phyloP scores from a whole-genome alignment of 345 rosid genomes.

The Erysimum cheiranthoides region DNA sequence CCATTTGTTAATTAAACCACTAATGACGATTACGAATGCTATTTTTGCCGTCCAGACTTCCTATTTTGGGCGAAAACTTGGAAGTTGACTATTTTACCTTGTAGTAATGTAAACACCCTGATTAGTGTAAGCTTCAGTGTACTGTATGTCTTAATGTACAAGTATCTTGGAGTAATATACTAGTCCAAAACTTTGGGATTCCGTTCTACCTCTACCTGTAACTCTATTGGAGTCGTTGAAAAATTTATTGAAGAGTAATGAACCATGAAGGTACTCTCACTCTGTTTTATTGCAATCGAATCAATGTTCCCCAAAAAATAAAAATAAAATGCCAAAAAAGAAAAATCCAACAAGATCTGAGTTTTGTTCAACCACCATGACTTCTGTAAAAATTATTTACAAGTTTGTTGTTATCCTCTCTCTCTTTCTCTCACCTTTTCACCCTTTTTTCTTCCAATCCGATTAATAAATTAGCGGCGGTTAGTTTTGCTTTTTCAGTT shows the following conservation, averaged over 20 bases:
- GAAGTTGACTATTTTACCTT: too few relatives aligned
- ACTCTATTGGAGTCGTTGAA: too few relatives aligned
- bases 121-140: too few relatives aligned
- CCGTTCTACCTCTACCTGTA: too few relatives aligned
- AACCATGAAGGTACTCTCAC: too few relatives aligned
- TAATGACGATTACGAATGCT: not conserved
- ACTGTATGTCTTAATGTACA: too few relatives aligned
- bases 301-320: not conserved
- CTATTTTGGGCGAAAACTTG: too few relatives aligned
- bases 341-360: constrained; percentile 16
- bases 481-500: constrained; percentile 28
- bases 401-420: constrained; percentile 18
- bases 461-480: constrained; percentile 34
- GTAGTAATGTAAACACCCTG: too few relatives aligned
- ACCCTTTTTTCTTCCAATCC: not conserved
- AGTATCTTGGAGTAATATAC: too few relatives aligned
- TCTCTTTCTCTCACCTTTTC: not conserved
- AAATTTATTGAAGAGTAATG: too few relatives aligned
- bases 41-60: too few relatives aligned
- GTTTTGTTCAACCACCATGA: constrained; percentile 7
- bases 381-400: constrained; percentile 28
- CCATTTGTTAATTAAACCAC: not conserved
- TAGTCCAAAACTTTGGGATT: too few relatives aligned
- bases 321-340: not conserved
- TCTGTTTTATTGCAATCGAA: constrained; percentile 28